phyloP scores from a whole-genome alignment of 140 eudicot species.

The Anethum foeniculum region DNA sequence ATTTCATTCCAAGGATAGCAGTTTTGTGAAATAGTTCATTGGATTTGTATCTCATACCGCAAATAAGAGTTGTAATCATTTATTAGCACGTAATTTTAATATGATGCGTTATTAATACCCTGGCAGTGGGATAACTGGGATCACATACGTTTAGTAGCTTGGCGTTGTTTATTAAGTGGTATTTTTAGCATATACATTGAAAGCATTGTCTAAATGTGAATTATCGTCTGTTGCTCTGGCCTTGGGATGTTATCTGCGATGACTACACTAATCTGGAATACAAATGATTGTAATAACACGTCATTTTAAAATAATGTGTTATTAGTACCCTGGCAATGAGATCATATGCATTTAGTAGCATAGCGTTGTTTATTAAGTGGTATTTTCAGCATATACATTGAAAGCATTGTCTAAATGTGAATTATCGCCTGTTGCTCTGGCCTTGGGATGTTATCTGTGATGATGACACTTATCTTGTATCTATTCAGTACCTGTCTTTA shows the following conservation, averaged over 20 bases:
- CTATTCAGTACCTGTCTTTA: not conserved
- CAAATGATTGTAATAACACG: not conserved
- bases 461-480: not conserved
- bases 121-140: not conserved
- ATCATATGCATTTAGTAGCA: not conserved
- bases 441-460: not conserved
- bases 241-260: not conserved
- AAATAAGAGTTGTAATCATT: not conserved
- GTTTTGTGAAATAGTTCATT: not conserved
- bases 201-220: not conserved
- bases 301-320: not conserved
- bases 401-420: not conserved
- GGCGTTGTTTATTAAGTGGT: not conserved
- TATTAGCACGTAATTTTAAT: not conserved
- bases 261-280: not conserved
- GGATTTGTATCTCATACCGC: not conserved
- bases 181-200: not conserved
- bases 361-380: not conserved
- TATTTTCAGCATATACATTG: not conserved
- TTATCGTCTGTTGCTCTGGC: not conserved
- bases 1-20: not conserved
- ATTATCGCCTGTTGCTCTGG: not conserved
- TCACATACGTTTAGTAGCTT: not conserved
- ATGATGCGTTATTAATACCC: not conserved
- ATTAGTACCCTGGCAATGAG: not conserved